These are phyloP conservation scores for Wallacemonas collosoma DNA, from an alignment of 208 protist species.

Conservation along the genomic window DNA sequence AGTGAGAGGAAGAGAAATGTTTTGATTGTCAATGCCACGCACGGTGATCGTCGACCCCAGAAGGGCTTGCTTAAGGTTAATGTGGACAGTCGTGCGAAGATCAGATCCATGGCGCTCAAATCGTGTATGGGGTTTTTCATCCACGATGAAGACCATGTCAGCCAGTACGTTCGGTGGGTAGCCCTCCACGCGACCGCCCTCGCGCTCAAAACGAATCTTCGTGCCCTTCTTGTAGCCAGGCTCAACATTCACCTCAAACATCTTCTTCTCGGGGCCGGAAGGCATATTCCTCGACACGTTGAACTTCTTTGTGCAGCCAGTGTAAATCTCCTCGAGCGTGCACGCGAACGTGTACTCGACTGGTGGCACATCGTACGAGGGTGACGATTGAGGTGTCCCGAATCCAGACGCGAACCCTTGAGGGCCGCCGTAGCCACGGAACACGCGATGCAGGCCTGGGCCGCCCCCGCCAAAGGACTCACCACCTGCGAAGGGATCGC, in stretches of 20 bases:
- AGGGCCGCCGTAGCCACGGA: constrained; percentile 79
- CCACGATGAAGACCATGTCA: constrained; percentile 96
- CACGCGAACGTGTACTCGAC: constrained; percentile 93
- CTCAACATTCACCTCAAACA: constrained; percentile 93
- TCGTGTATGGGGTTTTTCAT: constrained; percentile 92
- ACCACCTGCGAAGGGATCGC: constrained; percentile 84
- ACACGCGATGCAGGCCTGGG: constrained; percentile 80
- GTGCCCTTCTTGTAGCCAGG: constrained; percentile 97
- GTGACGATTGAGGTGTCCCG: constrained; percentile 89
- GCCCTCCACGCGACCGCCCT: constrained; percentile 84
- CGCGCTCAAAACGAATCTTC: constrained; percentile 94
- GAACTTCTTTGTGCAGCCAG: constrained; percentile 95
- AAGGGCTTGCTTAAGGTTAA: constrained; percentile 84
- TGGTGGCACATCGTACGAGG: constrained; percentile 68
- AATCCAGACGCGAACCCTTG: constrained; percentile 72
- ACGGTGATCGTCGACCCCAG: constrained; percentile 78
- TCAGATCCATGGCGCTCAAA: constrained; percentile 91
- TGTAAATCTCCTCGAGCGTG: constrained; percentile 98
- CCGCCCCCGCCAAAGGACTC: constrained; percentile 87
- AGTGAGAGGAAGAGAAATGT: constrained; percentile 58
- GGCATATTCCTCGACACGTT: constrained; percentile 86
- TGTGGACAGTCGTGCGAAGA: constrained; percentile 78
- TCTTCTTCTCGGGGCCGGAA: constrained; percentile 77
- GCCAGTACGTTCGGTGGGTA: constrained; percentile 90
- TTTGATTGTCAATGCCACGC: constrained; percentile 60